Base-by-base conservation (phyloP, 441 rosid genomes). In the Erodium trifolium region DNA sequence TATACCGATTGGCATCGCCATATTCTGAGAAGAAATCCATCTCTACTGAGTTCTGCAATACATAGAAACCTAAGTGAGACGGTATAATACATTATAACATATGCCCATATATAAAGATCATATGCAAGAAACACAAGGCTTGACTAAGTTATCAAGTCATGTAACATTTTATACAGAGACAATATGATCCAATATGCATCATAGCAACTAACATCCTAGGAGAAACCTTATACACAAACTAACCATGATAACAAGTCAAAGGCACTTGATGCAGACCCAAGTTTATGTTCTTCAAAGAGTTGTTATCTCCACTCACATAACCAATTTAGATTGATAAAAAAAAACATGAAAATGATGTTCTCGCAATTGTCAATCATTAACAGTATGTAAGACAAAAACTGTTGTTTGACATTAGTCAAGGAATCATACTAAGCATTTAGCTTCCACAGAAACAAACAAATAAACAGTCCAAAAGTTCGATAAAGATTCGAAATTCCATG, bases 31-130 rank as follows among this genome's bases (percentile, higher is more conserved):
- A 23, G 27, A 23, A 23, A 23, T 23, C 27, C 27, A 23, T 23
- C 27, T 23, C 27, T 23, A 23, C 27, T 23, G 27, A 72, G 78
- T 80, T 87, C 96, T 92, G 90, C 69, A 62, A 65, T 70, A 8
- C 14, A 78, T 12, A 34, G 41, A 71, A 68, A 70, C 12, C 4
- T 34, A 34, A 34, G 0, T 34, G 37, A 34, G 37, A 34, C 37
- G 3, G 37, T 34, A 34, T 5, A 34, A 34, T 5, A 34, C 5
- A 34, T 23, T n/a, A n/a, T n/a, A n/a, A n/a, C n/a, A n/a, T n/a
- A n/a, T n/a, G n/a, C n/a, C n/a, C n/a, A n/a, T n/a, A n/a, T n/a
- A n/a, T n/a, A n/a, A n/a, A 31, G 35, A 31, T 31, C 35, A n/a
- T n/a, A 31, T 31, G 35, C 35, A 31, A 31, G 37, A 34, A 34